Evolutionary conservation across 345 rosid species (phyloP), one percentile per base, ranked within the genome.

Genomic region (Populus davidiana): DNA sequence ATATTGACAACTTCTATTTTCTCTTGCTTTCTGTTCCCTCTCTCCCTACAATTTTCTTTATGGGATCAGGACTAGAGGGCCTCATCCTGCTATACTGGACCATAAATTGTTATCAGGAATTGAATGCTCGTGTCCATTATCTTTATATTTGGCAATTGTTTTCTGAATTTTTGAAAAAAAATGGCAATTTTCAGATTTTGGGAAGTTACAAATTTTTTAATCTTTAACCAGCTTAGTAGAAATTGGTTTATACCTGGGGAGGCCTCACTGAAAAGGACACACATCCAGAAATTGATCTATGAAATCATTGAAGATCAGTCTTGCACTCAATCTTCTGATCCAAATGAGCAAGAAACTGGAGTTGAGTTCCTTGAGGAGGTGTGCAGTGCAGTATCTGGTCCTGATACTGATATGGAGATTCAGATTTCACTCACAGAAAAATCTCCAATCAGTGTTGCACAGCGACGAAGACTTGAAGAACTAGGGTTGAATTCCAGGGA

Each of bases 211-310:
- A 9, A 25, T 36, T 64, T 72, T 47, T 79, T 27, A 43, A 56
- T 44, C 38, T 66, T 77, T 80, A 77, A 69, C 35, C 94, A 93
- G 99, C 97, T 96, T 80, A 90, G 83, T 83, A 78, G 74, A 49
- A 84, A 88, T 80, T 96, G 99, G 99, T 96, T 96, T 82, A 93
- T 79, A 52, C 94, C 98, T 43, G 79, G 81, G 2, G 99, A 96
- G 84, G 98, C 94, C 72, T 96, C 97, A 65, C 81, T 93, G 74
- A 96, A 96, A 84, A 94, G 99, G 72, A 74, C 90, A 71, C 81
- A 82, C 38, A 93, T 96, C 79, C 89, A 89, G 87, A 89, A 85
- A 81, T 83, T 96, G 74, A 87, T 96, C 72, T 87, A 78, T 82
- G 90, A 90, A 79, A 92, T 93, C 70, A 85, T 96, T 73, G 87